phyloP scores from a whole-genome alignment of 164 flowering plant species.

The Dillenia suffruticosa region DNA sequence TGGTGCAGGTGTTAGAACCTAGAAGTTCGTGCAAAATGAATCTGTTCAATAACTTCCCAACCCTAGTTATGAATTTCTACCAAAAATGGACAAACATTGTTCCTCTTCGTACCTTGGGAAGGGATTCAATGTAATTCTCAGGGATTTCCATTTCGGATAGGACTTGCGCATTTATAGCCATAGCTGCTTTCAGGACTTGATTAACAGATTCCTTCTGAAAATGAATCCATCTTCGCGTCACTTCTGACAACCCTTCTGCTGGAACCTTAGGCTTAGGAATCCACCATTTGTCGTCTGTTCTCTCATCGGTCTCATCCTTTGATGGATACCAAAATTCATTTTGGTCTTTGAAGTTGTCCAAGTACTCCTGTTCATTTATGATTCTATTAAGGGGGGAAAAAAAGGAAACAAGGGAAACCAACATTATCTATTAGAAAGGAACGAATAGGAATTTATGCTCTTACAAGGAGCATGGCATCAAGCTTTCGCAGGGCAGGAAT shows the following conservation, averaged over 20 bases:
- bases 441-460: conserved; percentile 15
- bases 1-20: no score
- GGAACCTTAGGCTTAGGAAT: conserved; percentile 69
- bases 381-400: not conserved
- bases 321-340: conserved; percentile 73
- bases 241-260: conserved; percentile 64
- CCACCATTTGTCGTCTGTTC: conserved; percentile 88
- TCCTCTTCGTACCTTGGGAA: conserved; percentile 65
- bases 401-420: not conserved
- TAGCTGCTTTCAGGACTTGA: conserved; percentile 90
- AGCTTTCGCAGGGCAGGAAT: conserved; percentile 88
- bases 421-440: not conserved
- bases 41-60: no score
- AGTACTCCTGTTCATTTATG: conserved; percentile 35
- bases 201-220: conserved; percentile 77
- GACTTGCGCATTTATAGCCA: conserved; percentile 91
- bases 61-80: conserved; percentile 1
- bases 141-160: conserved; percentile 85
- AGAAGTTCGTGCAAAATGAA: no score
- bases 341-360: conserved; percentile 60
- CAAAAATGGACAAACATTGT: conserved; percentile 2
- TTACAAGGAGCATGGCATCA: conserved; percentile 84
- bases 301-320: conserved; percentile 29
- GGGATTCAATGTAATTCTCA: conserved; percentile 79
- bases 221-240: conserved; percentile 55